Base-by-base conservation (phyloP, 2,329 filamentous ascomycete species). In the Neonectria hederae region DNA sequence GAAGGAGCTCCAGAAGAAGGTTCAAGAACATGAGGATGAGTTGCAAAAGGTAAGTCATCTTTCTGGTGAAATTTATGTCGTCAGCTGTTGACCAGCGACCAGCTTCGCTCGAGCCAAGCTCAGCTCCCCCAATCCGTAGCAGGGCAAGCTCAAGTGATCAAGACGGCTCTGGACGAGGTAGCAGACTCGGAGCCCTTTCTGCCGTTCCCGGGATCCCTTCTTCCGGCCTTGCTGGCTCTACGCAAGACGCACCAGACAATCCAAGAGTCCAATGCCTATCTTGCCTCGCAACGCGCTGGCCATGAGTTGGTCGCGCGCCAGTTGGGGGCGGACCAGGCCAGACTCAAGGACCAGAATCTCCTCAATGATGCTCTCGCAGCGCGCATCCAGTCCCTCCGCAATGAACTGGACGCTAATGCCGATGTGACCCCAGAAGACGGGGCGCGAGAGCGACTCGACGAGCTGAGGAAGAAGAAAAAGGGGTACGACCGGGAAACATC, bases 151-250 rank as follows among this genome's bases (percentile, higher is more conserved):
- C 69, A 68, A 38, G 78, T 87, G 42, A 83, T 94, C 73, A 89
- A 87, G 70, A 80, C 83, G 54, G 91, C 91, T 3, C 93, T 94
- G 71, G 84, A 88, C 56, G 83, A 85, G 17, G 80, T 93, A 51
- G 84, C 87, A 13, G 80, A 85, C 46, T 83, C 85, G 14, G 84
- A 89, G 55, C 89, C 90, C 9, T 88, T 88, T 69, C 80, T 95
- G 22, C 92, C 92, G 3, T 82, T 84, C 24, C 81, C 87, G 10
- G 87, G 85, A 54, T 95, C 92, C 21, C 83, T 90, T 6, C 78
- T 96, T 7, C 91, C 92, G 4, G 87, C 89, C 7, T 82, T 97
- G 5, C 76, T 96, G 43, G 92, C 92, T 6, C 79, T 93, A 58
- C 88, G 90, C 55, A 88, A 86, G 71, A 89, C 90, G 3, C 85